Evolutionary conservation across 768 basidiomycete species (phyloP).

Genomic region (Cystobasidium ongulense): DNA sequence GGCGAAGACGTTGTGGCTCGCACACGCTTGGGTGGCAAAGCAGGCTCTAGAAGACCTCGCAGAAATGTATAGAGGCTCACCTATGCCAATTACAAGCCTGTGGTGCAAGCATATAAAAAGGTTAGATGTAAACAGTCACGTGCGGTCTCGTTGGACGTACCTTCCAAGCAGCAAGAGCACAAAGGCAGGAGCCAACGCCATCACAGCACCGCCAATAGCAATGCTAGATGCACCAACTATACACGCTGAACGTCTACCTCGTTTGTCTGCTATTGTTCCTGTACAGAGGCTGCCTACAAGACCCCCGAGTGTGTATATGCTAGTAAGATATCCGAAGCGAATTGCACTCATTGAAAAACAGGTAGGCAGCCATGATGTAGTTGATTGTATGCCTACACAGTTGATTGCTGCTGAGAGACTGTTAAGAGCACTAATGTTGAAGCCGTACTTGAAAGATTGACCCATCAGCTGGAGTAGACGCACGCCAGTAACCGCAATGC

Average conservation of each 20-base stretch:
- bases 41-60: conserved; percentile 51
- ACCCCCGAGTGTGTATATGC: conserved; percentile 80
- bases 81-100: conserved; percentile 50
- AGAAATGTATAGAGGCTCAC: background rate
- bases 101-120: background rate
- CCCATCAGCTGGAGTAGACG: background rate
- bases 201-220: conserved; percentile 57
- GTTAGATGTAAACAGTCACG: background rate
- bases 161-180: conserved; percentile 55
- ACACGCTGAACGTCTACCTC: conserved; percentile 63
- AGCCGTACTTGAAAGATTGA: background rate
- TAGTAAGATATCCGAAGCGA: conserved; percentile 72
- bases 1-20: background rate
- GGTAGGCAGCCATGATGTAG: background rate
- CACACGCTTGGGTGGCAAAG: background rate
- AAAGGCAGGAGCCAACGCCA: conserved; percentile 58
- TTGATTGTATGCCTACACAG: background rate
- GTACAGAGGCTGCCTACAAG: conserved; percentile 65
- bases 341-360: conserved; percentile 40
- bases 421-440: conserved; percentile 5
- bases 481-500: background rate
- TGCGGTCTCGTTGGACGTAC: background rate
- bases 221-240: conserved; percentile 56
- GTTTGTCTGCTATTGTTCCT: conserved; percentile 60
- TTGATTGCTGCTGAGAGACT: background rate